Conservation (phyloP, 2,329 filamentous ascomycete genomes). For the Aspergillus fijiensis region DNA sequence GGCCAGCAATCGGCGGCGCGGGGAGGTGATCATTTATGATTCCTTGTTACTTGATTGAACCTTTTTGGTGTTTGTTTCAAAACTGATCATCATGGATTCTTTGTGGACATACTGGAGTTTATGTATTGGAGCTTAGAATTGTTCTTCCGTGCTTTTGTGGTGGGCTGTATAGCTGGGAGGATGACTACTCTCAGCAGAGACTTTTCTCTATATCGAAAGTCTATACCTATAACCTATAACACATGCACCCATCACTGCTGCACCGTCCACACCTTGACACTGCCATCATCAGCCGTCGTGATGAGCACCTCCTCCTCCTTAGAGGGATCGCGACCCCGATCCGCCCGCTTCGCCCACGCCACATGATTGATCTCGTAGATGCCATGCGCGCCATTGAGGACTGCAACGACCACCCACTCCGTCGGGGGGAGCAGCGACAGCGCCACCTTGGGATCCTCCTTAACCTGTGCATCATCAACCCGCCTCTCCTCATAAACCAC, state of each 20-base stretch:
- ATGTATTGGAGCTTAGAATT: not conserved
- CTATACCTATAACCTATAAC: not conserved
- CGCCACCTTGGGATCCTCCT: constrained; percentile 23
- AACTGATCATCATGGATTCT: no score
- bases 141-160: not conserved
- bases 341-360: constrained; percentile 78
- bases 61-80: not conserved
- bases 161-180: no score
- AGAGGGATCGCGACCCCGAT: constrained; percentile 56
- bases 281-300: constrained; percentile 88
- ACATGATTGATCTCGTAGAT: constrained; percentile 95
- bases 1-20: constrained; percentile 11
- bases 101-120: not conserved
- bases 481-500: constrained; percentile 72
- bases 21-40: constrained; percentile 9
- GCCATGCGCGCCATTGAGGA: constrained; percentile 74
- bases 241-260: constrained; percentile 12
- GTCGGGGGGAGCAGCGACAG: constrained; percentile 33
- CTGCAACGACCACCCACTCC: constrained; percentile 70
- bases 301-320: constrained; percentile 77
- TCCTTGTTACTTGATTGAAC: not conserved
- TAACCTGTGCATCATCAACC: constrained; percentile 22
- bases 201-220: constrained; percentile 1
- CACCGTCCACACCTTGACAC: constrained; percentile 78
- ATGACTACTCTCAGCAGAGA: not conserved